Conservation (phyloP, 306 rosid genomes). For the Ammopiptanthus mongolicus region DNA sequence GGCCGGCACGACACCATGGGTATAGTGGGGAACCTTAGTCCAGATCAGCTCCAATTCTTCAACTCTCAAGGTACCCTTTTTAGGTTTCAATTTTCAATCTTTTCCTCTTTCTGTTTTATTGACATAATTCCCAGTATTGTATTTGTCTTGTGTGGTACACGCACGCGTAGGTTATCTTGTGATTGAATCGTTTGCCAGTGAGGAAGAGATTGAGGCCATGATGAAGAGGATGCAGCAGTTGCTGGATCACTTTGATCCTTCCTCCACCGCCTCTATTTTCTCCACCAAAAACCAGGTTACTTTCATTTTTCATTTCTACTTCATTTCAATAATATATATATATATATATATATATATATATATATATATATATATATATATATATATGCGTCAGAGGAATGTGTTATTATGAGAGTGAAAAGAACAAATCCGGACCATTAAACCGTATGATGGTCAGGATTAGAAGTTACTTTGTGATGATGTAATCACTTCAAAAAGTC, state of each 20-base stretch:
- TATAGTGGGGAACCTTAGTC: slow-evolving; percentile 41
- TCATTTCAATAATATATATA: no score
- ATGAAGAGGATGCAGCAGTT: slow-evolving; percentile 69
- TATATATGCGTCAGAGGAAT: no score
- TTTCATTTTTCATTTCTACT: neutral
- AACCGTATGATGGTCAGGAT: no score
- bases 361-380: no score
- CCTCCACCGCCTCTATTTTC: slow-evolving; percentile 78
- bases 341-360: no score
- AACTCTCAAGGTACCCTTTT: slow-evolving; percentile 50
- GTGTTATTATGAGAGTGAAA: no score
- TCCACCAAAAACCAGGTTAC: slow-evolving; percentile 85
- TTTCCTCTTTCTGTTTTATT: neutral
- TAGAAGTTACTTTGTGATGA: no score
- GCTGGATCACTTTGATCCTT: slow-evolving; percentile 64
- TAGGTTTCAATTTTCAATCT: neutral
- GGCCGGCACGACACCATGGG: slow-evolving; percentile 21
- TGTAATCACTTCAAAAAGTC: no score
- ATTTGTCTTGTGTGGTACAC: neutral
- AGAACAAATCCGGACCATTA: no score
- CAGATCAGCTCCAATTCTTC: slow-evolving; percentile 57
- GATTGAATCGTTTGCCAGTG: slow-evolving; percentile 61
- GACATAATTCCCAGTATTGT: neutral
- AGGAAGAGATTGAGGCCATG: slow-evolving; percentile 59
- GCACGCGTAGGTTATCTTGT: slow-evolving; percentile 62